A percentile compares a stretch with the other conserved stretches of the same genome.
Evolutionary conservation across 257 asterid genomes (phyloP).

Genomic region (Petunia axillaris): DNA sequence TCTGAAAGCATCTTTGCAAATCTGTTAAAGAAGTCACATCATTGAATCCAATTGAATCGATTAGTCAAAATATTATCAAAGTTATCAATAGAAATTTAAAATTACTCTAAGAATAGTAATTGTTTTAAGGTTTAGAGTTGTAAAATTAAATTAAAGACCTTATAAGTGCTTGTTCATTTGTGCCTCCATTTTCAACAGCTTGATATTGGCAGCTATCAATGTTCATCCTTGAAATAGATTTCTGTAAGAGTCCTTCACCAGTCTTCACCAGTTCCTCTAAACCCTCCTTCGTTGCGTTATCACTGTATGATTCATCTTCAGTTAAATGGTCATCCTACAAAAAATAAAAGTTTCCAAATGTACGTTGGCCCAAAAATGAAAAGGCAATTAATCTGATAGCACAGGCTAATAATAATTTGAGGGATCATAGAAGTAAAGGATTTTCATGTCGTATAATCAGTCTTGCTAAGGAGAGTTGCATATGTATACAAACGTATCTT

Average conservation of each 20-base stretch:
- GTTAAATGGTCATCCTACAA: background rate
- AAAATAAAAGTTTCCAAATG: background rate
- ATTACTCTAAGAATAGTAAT: background rate
- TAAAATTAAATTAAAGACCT: background rate
- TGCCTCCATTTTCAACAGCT: conserved; percentile 10
- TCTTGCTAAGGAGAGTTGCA: too few relatives aligned
- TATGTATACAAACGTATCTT: too few relatives aligned
- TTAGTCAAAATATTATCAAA: background rate
- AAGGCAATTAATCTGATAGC: too few relatives aligned
- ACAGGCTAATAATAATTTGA: too few relatives aligned
- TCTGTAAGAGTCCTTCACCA: background rate
- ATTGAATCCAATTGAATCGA: background rate
- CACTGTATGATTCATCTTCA: background rate
- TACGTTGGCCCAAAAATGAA: too few relatives aligned
- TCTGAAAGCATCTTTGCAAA: background rate
- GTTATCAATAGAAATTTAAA: background rate
- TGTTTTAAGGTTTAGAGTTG: background rate
- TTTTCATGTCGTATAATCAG: too few relatives aligned
- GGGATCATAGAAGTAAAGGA: too few relatives aligned
- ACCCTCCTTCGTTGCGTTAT: background rate
- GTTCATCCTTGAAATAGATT: conserved; percentile 11
- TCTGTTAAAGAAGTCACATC: background rate
- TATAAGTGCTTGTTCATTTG: conserved; percentile 20
- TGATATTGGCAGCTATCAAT: background rate
- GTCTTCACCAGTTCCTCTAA: background rate